Conservation (phyloP, 2,329 filamentous ascomycete species). For the Xylariomycetidae sp. region DNA sequence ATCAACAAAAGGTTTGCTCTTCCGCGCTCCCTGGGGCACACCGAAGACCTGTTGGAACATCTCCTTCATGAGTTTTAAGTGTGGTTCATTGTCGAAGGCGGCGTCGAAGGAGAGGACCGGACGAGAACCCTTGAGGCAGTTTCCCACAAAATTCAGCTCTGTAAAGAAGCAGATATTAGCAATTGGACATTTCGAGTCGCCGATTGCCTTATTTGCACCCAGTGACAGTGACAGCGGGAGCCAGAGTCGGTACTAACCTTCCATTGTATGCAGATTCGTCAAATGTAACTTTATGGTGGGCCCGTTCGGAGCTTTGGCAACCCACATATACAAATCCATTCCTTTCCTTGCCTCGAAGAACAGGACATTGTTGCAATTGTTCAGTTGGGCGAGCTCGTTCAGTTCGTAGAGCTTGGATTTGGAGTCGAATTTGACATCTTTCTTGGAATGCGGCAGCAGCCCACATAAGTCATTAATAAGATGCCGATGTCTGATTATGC, state of each 20-base stretch:
- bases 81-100: constrained; percentile 75
- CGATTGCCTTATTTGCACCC: neutral
- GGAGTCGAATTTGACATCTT: constrained; percentile 95
- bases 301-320: constrained; percentile 81
- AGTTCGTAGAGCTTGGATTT: constrained; percentile 83
- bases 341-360: constrained; percentile 96
- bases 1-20: constrained; percentile 93
- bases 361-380: constrained; percentile 89
- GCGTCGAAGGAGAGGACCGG: constrained; percentile 90
- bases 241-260: constrained; percentile 11
- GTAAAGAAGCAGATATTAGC: constrained; percentile 4
- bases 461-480: constrained; percentile 83
- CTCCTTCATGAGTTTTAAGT: constrained; percentile 82
- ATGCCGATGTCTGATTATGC: constrained; percentile 80
- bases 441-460: constrained; percentile 86
- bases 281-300: constrained; percentile 65
- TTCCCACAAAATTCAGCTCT: constrained; percentile 93
- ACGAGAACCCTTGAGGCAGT: constrained; percentile 89
- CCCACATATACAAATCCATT: constrained; percentile 91
- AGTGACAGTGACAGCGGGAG: neutral
- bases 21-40: constrained; percentile 81
- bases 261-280: constrained; percentile 53
- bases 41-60: constrained; percentile 87
- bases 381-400: constrained; percentile 70
- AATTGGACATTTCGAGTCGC: neutral